Evolutionary conservation across 2,329 filamentous ascomycete species (phyloP), one percentile per base, ranked within the genome.

Genomic region (Emydomyces testavorans): DNA sequence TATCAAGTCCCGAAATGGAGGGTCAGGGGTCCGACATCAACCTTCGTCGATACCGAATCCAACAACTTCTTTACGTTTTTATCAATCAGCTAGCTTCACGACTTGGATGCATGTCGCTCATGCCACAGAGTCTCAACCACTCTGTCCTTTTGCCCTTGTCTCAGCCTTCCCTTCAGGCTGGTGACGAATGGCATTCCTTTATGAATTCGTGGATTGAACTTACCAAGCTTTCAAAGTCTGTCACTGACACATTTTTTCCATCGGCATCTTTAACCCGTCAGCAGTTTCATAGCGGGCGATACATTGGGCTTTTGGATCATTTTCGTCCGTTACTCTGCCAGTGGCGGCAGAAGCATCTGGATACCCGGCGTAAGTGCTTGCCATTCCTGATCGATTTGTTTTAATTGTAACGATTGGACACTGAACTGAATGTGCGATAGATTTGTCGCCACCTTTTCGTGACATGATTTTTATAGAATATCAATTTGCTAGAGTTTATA

Each of bases 391-490:
- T n/a, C n/a, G 13, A 29, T 15, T 6, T 43, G 10, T 48, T 7
- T 28, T 34, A 18, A 35, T 26, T 36, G 10, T 40, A 3, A 16
- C 13, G 26, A 10, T 32, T 11, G 8, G 21, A n/a, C n/a, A n/a
- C 20, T 34, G n/a, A 47, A 18, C 21, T 38, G 39, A n/a, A 45
- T 31, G 20, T 16, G 6, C 15, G 13, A 10, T 44, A 46, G 52
- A 50, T 36, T 46, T 50, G n/a, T 50, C 51, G 41, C 58, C 60
- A 4, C 61, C 61, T 1, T 52, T 73, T 10, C 70, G 68, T 45
- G 70, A 73, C 38, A 70, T 72, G 53, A 62, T 77, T 0, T 70
- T 70, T 13, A 75, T 78, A 11, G 74, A 77, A 50, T 77, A 71
- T 48, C 63, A 70, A 50, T 70, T 68, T 44, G 66, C 68, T 11